Conservation (phyloP, 768 basidiomycete genomes). For the Gyrodon lividus region DNA sequence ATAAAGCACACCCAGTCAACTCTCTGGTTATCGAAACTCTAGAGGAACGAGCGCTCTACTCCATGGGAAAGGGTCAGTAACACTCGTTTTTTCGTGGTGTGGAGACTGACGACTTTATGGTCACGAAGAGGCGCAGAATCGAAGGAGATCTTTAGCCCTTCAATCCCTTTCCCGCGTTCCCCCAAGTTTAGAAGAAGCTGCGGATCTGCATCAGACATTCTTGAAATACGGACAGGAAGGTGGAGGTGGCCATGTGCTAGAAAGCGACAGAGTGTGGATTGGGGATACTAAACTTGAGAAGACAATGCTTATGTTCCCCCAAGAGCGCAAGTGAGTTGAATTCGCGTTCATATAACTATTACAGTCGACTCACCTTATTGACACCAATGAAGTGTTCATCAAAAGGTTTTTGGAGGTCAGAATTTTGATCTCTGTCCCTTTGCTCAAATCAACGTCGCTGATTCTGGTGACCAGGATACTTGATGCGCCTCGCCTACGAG, state of each 20-base stretch:
- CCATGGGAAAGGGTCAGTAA: conserved; percentile 65
- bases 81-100: background rate
- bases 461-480: conserved; percentile 35
- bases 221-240: conserved; percentile 54
- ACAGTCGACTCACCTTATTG: background rate
- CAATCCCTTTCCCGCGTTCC: conserved; percentile 71
- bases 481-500: conserved; percentile 73
- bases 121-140: conserved; percentile 54
- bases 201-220: conserved; percentile 66
- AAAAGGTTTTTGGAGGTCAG: conserved; percentile 78
- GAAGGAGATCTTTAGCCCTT: conserved; percentile 51
- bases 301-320: conserved; percentile 79
- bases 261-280: conserved; percentile 64
- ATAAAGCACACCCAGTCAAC: conserved; percentile 63
- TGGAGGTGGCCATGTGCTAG: conserved; percentile 22
- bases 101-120: background rate
- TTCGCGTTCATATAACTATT: background rate
- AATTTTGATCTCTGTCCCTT: background rate
- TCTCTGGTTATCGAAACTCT: conserved; percentile 55
- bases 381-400: conserved; percentile 55
- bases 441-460: background rate
- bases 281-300: conserved; percentile 69
- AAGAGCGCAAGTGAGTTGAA: conserved; percentile 70
- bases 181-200: conserved; percentile 68
- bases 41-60: conserved; percentile 61